Conservation (phyloP, 208 protist genomes). For the Leishmania mexicana region DNA sequence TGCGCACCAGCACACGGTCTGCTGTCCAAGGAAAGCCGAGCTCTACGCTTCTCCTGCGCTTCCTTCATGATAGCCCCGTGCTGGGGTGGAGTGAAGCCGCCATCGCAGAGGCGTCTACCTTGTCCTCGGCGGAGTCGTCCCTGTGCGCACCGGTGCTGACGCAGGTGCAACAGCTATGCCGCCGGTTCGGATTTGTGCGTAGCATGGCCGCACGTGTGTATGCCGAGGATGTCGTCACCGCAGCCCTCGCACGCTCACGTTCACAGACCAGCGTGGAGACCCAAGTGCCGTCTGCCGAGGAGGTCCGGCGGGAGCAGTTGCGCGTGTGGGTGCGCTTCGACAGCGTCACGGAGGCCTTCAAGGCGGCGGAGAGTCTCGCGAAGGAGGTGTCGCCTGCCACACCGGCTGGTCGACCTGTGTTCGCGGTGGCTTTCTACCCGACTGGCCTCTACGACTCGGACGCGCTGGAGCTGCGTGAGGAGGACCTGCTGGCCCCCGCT, state of each 20-base stretch:
- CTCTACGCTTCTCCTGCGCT: constrained; percentile 76
- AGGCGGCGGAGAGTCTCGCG: constrained; percentile 62
- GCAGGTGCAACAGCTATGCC: constrained; percentile 45
- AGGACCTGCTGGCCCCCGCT: constrained; percentile 16
- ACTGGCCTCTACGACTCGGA: constrained; percentile 62
- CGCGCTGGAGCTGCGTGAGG: constrained; percentile 35
- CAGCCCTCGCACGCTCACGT: constrained; percentile 9
- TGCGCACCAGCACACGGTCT: constrained; percentile 5
- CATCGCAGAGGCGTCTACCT: constrained; percentile 23
- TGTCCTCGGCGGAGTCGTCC: constrained; percentile 5
- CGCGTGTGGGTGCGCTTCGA: constrained; percentile 87
- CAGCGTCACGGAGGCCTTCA: constrained; percentile 82
- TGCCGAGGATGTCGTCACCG: constrained; percentile 17
- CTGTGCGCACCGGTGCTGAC: constrained; percentile 34
- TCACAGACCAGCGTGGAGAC: not conserved
- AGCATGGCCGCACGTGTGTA: constrained; percentile 43
- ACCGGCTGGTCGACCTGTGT: constrained; percentile 21
- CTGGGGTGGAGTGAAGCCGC: constrained; percentile 5
- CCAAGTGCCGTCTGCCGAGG: constrained; percentile 15
- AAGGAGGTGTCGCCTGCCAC: constrained; percentile 4
- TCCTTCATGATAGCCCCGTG: constrained; percentile 20
- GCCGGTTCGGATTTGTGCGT: constrained; percentile 62
- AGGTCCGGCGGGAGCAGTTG: constrained; percentile 39
- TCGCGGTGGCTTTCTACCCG: constrained; percentile 64
- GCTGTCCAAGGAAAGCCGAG: constrained; percentile 65